phyloP scores from a whole-genome alignment of 345 rosid species.

The Eutrema japonicum region DNA sequence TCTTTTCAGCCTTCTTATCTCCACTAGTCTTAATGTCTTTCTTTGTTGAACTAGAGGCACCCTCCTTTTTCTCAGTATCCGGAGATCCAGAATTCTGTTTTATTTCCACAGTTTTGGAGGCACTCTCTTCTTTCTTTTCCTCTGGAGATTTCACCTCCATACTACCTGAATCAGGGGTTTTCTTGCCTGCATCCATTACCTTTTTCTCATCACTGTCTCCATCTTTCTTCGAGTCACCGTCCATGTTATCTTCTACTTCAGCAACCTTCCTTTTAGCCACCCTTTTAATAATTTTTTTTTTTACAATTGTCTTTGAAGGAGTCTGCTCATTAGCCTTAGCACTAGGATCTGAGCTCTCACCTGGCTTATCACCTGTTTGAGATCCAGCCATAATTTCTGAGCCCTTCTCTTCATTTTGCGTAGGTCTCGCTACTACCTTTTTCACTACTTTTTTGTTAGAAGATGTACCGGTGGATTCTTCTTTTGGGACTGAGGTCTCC shows the following conservation, averaged over 20 bases:
- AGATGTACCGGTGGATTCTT: conserved; percentile 55
- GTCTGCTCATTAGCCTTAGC: conserved; percentile 49
- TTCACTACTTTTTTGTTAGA: conserved; percentile 56
- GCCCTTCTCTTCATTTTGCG: conserved; percentile 49
- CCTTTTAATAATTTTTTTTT: conserved; percentile 79
- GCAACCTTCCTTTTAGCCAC: conserved; percentile 77
- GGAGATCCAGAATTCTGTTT: conserved; percentile 43
- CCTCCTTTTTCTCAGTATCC: conserved; percentile 50
- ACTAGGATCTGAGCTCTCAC: conserved; percentile 52
- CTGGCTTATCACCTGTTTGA: conserved; percentile 51
- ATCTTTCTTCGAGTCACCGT: conserved; percentile 48
- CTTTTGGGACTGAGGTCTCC: conserved; percentile 51
- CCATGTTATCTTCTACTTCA: conserved; percentile 45
- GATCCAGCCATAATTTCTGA: conserved; percentile 49
- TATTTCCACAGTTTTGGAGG: conserved; percentile 32
- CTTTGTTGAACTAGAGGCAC: conserved; percentile 45
- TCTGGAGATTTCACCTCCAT: conserved; percentile 47
- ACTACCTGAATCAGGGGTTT: conserved; percentile 46
- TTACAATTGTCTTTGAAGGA: conserved; percentile 57
- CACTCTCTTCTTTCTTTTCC: conserved; percentile 47
- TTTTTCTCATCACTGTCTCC: conserved; percentile 49
- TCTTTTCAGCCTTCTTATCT: conserved; percentile 53
- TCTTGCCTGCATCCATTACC: conserved; percentile 43
- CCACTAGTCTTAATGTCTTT: conserved; percentile 46
- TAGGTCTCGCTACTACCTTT: conserved; percentile 49